Percentiles rank a stretch among this genome's conserved stretches.
Evolutionary conservation across 805 yeast genomes (phyloP).

Genomic region (Jamesozyma rosinii): DNA sequence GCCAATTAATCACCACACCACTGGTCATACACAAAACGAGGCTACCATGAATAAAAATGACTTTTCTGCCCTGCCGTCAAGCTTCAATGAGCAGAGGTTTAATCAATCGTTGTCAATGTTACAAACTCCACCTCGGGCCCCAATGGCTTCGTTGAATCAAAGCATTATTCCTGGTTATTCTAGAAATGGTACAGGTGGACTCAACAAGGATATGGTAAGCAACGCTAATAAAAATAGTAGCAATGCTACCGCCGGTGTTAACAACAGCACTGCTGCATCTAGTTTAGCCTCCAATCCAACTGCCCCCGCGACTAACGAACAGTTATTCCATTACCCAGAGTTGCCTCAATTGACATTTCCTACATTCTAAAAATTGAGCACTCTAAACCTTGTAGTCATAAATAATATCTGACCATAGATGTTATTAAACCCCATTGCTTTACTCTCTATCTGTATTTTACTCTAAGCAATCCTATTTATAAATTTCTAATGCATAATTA

Average conservation of each 20-base stretch:
- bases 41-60: slow-evolving; percentile 1
- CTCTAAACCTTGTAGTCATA: background rate
- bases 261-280: background rate
- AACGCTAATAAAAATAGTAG: background rate
- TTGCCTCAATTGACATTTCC: slow-evolving; percentile 20
- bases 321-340: slow-evolving; percentile 18
- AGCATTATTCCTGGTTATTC: background rate
- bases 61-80: slow-evolving; percentile 11
- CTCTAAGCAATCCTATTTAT: background rate
- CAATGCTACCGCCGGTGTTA: background rate
- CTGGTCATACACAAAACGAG: background rate
- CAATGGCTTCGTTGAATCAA: background rate
- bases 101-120: slow-evolving; percentile 19
- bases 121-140: slow-evolving; percentile 2
- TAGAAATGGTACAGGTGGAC: background rate
- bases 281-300: background rate
- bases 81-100: slow-evolving; percentile 23
- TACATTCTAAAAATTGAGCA: slow-evolving; percentile 7
- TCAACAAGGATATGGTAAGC: background rate
- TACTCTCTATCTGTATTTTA: background rate
- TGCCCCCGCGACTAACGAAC: background rate
- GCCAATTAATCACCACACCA: slow-evolving; percentile 3
- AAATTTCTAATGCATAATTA: slow-evolving; percentile 2
- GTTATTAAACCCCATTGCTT: background rate
- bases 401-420: background rate